These are phyloP conservation scores for Chaetomium globosum DNA, from an alignment of 2,329 filamentous ascomycete genomes.

Conservation along the genomic window DNA sequence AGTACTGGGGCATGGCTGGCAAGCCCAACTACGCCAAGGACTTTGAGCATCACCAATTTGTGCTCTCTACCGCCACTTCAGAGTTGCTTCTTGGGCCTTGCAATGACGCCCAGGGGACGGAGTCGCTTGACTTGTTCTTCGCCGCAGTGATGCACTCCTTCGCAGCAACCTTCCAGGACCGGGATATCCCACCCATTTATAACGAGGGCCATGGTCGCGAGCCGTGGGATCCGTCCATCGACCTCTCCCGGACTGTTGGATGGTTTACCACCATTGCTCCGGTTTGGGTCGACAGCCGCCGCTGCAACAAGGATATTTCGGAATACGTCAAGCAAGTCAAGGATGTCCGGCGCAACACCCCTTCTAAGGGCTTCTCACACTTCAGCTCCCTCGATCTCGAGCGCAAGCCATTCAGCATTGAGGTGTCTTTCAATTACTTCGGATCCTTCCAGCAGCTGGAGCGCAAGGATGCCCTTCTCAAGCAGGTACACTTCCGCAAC, in stretches of 20 bases:
- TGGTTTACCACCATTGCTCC: conserved; percentile 50
- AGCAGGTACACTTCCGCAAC: conserved; percentile 24
- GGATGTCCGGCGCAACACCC: conserved; percentile 41
- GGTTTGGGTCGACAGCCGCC: conserved; percentile 26
- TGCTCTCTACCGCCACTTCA: conserved; percentile 41
- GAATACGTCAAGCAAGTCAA: conserved; percentile 36
- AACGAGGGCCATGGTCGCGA: conserved; percentile 49
- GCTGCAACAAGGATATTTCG: conserved; percentile 18
- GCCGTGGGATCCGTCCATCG: conserved; percentile 38
- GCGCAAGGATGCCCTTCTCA: conserved; percentile 40
- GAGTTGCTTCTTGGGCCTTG: conserved; percentile 34
- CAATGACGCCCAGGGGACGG: conserved; percentile 40
- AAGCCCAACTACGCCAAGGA: conserved; percentile 29
- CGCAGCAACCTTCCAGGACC: conserved; percentile 40
- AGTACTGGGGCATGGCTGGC: conserved; percentile 22
- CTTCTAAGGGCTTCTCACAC: conserved; percentile 43
- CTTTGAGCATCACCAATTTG: conserved; percentile 43
- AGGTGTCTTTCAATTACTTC: conserved; percentile 53
- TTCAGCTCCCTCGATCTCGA: conserved; percentile 42
- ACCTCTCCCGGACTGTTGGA: conserved; percentile 46
- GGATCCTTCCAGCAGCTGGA: conserved; percentile 50
- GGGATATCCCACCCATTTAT: conserved; percentile 42
- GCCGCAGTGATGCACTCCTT: conserved; percentile 43
- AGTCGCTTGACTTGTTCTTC: conserved; percentile 45
- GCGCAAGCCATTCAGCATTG: conserved; percentile 43